Percentiles rank a stretch among this genome's conserved stretches.
These are phyloP conservation scores for Parmales sp. DNA, from an alignment of 108 stramenopile species.

Conservation along the genomic window DNA sequence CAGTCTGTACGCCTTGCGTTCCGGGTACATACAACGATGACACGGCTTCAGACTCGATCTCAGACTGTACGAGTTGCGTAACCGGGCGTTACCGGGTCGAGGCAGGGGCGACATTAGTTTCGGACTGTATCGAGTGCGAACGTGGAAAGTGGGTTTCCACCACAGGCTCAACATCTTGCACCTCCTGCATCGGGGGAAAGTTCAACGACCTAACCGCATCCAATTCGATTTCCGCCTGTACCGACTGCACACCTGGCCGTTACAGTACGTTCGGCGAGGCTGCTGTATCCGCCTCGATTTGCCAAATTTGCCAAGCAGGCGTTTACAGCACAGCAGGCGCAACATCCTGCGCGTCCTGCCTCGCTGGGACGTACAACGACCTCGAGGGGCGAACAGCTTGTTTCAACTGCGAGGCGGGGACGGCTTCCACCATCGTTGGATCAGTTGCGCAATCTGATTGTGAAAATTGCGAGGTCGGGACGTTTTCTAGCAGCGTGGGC, in stretches of 20 bases:
- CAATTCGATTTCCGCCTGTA: not conserved
- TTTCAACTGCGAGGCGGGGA: not conserved
- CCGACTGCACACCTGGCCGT: not conserved
- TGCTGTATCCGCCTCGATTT: not conserved
- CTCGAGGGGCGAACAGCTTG: no score
- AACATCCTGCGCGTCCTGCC: not conserved
- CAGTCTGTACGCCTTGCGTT: not conserved
- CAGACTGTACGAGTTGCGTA: not conserved
- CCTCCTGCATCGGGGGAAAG: not conserved
- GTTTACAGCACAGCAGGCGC: not conserved
- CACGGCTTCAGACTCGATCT: not conserved
- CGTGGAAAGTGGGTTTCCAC: not conserved
- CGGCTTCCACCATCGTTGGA: no score
- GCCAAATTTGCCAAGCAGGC: not conserved
- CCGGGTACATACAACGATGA: conserved; percentile 1
- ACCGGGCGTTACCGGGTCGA: not conserved
- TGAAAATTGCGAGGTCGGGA: not conserved
- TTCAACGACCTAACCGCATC: not conserved
- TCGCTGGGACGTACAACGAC: not conserved
- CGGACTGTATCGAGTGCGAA: not conserved
- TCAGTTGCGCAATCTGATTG: no score
- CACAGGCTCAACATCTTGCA: not conserved
- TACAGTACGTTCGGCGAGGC: not conserved
- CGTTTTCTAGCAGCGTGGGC: not conserved
- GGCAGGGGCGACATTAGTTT: no score